Conservation (phyloP, 78 protist species). For the Anaeramoeba flamelloides region DNA sequence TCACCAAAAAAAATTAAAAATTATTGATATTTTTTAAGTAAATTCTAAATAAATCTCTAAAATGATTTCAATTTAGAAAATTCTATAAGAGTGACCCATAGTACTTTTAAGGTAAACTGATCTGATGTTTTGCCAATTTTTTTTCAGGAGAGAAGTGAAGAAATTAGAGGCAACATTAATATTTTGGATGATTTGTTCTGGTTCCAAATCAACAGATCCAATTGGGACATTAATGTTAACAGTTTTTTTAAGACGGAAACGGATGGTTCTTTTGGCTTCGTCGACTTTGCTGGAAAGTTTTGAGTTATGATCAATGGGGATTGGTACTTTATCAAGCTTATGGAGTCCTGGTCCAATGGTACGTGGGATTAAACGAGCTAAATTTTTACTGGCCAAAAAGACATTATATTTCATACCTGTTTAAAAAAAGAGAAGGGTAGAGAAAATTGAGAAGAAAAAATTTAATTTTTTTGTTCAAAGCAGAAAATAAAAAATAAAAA, state of each 20-base stretch:
- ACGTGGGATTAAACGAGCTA: conserved; percentile 86
- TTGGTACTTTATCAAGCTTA: conserved; percentile 99
- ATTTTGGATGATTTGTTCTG: conserved; percentile 67
- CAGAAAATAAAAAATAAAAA: background rate
- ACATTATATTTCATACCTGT: conserved; percentile 78
- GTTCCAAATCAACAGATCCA: conserved; percentile 81
- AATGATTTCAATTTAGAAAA: too few relatives aligned
- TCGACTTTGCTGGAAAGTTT: conserved; percentile 62
- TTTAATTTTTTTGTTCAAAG: background rate
- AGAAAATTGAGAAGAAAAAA: background rate
- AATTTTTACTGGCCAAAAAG: conserved; percentile 91
- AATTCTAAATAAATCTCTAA: too few relatives aligned
- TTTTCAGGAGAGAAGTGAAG: conserved; percentile 94
- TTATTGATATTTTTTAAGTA: too few relatives aligned
- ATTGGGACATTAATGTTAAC: conserved; percentile 88
- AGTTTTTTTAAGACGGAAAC: conserved; percentile 97
- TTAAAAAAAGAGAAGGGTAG: background rate
- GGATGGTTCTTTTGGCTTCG: conserved; percentile 79
- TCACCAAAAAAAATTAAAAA: too few relatives aligned
- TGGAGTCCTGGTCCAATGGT: conserved; percentile 92
- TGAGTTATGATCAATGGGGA: conserved; percentile 62
- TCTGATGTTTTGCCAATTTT: conserved; percentile 98
- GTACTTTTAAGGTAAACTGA: conserved; percentile 85
- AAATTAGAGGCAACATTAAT: conserved; percentile 78
- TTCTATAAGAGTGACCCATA: conserved; percentile 72